These are phyloP conservation scores for Diutina mesorugosa DNA, from an alignment of 1,139 yeast species.

Conservation along the genomic window DNA sequence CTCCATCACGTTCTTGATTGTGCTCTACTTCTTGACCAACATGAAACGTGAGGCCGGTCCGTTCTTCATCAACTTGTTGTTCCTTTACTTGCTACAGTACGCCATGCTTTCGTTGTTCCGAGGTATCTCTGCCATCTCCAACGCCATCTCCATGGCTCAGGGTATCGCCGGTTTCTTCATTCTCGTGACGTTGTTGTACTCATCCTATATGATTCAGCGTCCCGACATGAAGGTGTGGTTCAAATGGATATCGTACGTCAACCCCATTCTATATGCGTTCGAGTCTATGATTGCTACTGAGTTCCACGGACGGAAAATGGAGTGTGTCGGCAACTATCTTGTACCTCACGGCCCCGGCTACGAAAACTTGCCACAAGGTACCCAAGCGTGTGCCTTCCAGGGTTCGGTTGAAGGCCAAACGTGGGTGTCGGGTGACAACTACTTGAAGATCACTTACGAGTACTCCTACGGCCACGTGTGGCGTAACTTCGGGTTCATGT, in stretches of 20 bases:
- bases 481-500: conserved; percentile 39
- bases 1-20: conserved; percentile 45
- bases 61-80: conserved; percentile 53
- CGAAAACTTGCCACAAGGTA: conserved; percentile 6
- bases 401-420: conserved; percentile 28
- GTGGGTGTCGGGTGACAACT: conserved; percentile 32
- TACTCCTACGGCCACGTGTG: conserved; percentile 29
- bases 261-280: conserved; percentile 60
- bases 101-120: conserved; percentile 65
- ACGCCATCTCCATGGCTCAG: conserved; percentile 56
- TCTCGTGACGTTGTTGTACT: conserved; percentile 60
- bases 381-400: conserved; percentile 5
- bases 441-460: conserved; percentile 19
- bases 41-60: conserved; percentile 54
- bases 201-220: conserved; percentile 40
- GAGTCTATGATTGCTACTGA: conserved; percentile 60
- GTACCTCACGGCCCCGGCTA: conserved; percentile 15
- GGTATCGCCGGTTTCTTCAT: conserved; percentile 51
- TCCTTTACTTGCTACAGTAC: conserved; percentile 40
- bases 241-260: conserved; percentile 63
- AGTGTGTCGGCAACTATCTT: conserved; percentile 16
- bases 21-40: conserved; percentile 55
- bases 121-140: conserved; percentile 52
- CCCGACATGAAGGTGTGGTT: conserved; percentile 66
- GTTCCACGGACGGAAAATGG: conserved; percentile 29